Percentiles rank a stretch among this genome's conserved stretches.
Evolutionary conservation across 139 green algal species (phyloP).

Genomic region (Tetratostichococcus sp.): DNA sequence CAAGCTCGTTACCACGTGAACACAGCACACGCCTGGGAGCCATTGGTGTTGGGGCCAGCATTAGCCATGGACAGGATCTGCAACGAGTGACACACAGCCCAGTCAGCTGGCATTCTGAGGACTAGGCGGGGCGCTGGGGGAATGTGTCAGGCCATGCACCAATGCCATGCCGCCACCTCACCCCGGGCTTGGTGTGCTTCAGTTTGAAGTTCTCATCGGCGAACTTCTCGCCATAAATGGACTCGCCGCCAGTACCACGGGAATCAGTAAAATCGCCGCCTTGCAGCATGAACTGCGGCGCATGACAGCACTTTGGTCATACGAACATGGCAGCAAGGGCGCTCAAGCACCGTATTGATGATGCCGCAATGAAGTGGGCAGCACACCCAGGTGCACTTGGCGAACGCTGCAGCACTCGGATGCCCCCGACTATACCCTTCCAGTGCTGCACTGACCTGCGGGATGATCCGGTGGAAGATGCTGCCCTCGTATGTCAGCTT

Average conservation of each 20-base stretch:
- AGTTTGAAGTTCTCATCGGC: conserved; percentile 46
- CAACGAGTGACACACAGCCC: neutral
- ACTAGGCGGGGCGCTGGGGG: no score
- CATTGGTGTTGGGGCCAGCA: conserved; percentile 67
- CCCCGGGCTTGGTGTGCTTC: conserved; percentile 35
- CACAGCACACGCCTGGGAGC: conserved; percentile 50
- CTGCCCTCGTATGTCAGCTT: conserved; percentile 45
- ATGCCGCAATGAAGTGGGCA: no score
- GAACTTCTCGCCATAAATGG: conserved; percentile 55
- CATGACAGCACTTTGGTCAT: neutral
- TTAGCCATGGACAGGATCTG: conserved; percentile 72
- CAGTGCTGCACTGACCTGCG: neutral
- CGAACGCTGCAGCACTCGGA: neutral
- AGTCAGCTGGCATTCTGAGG: neutral
- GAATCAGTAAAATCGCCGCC: conserved; percentile 62
- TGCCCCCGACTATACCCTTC: conserved; percentile 1
- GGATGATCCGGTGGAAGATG: conserved; percentile 49
- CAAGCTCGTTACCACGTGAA: no score
- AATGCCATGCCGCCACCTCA: conserved; percentile 1
- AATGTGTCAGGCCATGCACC: no score
- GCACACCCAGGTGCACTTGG: neutral
- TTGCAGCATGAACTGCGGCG: conserved; percentile 23
- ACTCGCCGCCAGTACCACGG: conserved; percentile 80
- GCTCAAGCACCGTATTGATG: neutral
- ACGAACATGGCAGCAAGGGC: neutral